A percentile compares a stretch with the other conserved stretches of the same genome.
Conservation (phyloP, 2,329 filamentous ascomycete species). For the Cladorrhinum sp. region DNA sequence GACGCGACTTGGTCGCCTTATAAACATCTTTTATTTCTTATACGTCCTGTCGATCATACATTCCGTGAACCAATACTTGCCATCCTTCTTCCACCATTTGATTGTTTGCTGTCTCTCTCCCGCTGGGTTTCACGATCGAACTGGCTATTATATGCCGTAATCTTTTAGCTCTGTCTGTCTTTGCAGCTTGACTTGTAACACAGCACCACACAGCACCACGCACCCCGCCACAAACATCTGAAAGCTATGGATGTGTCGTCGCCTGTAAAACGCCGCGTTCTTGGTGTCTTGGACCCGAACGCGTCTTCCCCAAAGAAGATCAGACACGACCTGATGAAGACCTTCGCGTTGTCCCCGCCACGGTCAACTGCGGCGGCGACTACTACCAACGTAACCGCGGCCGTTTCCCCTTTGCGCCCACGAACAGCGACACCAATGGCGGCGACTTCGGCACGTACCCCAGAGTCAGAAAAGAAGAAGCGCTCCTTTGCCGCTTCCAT, state of each 20-base stretch:
- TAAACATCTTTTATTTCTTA: background rate
- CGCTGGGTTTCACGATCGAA: background rate
- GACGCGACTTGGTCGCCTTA: background rate
- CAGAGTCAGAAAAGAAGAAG: constrained; percentile 24
- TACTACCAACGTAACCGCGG: background rate
- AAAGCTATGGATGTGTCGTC: constrained; percentile 27
- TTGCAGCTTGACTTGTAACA: background rate
- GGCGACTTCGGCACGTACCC: background rate
- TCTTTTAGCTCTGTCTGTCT: background rate
- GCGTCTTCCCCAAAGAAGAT: constrained; percentile 33
- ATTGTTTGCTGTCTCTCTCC: background rate
- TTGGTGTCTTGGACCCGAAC: constrained; percentile 47
- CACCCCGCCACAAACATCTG: background rate
- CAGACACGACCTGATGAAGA: constrained; percentile 9
- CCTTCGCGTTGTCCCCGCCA: background rate
- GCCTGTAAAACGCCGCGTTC: constrained; percentile 47
- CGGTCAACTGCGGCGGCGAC: background rate
- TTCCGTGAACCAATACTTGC: background rate
- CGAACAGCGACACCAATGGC: background rate
- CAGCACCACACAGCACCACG: no score
- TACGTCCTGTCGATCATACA: background rate
- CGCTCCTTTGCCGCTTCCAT: constrained; percentile 30
- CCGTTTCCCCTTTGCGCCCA: background rate
- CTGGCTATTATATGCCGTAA: background rate
- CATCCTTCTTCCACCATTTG: background rate